Conservation (phyloP, 2,329 filamentous ascomycete species). For the Sporothrix mexicana region DNA sequence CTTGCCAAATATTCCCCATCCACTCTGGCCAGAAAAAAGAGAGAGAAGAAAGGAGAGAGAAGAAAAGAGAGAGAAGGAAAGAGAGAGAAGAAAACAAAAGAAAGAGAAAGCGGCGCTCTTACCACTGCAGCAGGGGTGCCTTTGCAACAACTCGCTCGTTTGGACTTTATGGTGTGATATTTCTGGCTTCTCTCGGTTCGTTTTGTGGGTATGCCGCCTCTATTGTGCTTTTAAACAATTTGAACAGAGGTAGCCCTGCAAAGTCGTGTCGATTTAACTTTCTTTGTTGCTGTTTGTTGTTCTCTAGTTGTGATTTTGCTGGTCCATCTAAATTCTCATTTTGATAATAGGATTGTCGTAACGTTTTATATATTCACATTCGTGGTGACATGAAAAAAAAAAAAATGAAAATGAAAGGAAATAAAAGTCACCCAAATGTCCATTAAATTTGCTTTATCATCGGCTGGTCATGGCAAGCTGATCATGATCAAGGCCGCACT, state of each 20-base stretch:
- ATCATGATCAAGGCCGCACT: conserved; percentile 11
- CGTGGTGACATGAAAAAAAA: neutral
- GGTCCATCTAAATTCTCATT: neutral
- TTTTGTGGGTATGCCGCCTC: too few species aligned
- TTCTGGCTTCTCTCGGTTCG: neutral
- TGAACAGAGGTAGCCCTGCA: too few species aligned
- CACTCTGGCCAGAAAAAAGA: too few species aligned
- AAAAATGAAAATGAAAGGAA: neutral
- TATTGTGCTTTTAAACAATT: too few species aligned
- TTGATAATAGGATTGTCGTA: neutral
- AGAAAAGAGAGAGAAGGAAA: too few species aligned
- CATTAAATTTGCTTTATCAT: conserved; percentile 23
- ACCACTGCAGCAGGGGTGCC: neutral
- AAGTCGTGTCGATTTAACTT: neutral
- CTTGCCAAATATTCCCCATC: neutral
- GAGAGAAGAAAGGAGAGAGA: too few species aligned
- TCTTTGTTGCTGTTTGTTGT: neutral
- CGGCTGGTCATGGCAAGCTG: conserved; percentile 28
- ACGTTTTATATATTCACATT: neutral
- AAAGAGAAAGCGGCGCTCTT: neutral
- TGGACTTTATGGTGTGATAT: neutral
- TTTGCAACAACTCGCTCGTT: conserved; percentile 4
- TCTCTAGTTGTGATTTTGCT: neutral
- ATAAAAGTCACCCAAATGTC: too few species aligned
- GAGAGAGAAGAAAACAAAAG: neutral